These are phyloP conservation scores for Salisapilia sapeloensis DNA, from an alignment of 352 stramenopile species.

Conservation along the genomic window DNA sequence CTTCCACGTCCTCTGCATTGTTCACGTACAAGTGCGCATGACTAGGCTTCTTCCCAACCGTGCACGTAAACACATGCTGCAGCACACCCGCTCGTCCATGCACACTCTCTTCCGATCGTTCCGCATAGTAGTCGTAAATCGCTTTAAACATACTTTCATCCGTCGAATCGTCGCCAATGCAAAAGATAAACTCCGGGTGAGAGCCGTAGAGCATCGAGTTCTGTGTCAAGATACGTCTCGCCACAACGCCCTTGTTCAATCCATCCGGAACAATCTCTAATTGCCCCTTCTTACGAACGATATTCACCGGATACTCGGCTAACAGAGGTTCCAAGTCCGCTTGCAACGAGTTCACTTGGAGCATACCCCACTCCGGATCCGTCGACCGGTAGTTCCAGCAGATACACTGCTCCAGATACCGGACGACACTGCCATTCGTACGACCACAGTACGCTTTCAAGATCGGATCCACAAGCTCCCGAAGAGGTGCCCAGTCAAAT, in stretches of 20 bases:
- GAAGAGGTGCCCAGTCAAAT: constrained; percentile 86
- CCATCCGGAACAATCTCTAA: constrained; percentile 92
- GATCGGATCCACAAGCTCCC: constrained; percentile 84
- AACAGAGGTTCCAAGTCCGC: constrained; percentile 68
- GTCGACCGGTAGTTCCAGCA: constrained; percentile 95
- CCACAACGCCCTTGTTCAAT: constrained; percentile 93
- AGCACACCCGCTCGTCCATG: constrained; percentile 33
- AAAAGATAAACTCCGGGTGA: constrained; percentile 91
- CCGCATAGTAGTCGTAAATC: constrained; percentile 84
- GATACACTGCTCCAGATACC: constrained; percentile 88
- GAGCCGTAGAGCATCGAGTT: constrained; percentile 49
- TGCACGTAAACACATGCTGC: constrained; percentile 83
- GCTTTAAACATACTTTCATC: constrained; percentile 97
- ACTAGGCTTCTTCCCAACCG: constrained; percentile 84
- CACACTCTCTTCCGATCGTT: constrained; percentile 69
- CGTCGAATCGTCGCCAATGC: constrained; percentile 92
- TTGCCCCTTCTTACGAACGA: constrained; percentile 83
- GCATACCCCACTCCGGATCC: constrained; percentile 92
- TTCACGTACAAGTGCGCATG: constrained; percentile 84
- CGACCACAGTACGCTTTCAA: constrained; percentile 90
- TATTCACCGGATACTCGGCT: constrained; percentile 47
- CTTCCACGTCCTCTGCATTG: constrained; percentile 76
- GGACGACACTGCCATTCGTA: constrained; percentile 91
- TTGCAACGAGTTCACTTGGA: constrained; percentile 90
- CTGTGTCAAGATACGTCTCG: constrained; percentile 88